phyloP scores from a whole-genome alignment of 139 green algal species.

The Asterochloris erici region DNA sequence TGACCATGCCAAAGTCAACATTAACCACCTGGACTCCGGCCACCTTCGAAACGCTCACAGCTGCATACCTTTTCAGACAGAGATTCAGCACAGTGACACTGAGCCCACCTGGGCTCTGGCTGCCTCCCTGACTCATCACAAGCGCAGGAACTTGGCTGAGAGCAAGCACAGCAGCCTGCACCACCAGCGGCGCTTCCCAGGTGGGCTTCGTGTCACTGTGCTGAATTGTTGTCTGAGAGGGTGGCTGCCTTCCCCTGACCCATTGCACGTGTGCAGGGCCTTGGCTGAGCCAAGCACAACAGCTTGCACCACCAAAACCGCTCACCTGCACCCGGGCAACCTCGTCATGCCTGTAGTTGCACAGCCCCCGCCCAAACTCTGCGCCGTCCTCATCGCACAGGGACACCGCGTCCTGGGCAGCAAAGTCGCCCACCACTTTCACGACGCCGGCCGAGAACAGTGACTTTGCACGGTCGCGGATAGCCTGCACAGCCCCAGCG shows the following conservation, averaged over 20 bases:
- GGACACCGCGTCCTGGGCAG: conserved; percentile 62
- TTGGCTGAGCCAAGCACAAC: not conserved
- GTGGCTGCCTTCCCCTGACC: too few relatives aligned
- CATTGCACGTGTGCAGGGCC: too few relatives aligned
- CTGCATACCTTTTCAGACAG: too few relatives aligned
- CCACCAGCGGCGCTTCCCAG: too few relatives aligned
- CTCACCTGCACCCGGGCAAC: conserved; percentile 37
- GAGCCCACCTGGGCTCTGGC: too few relatives aligned
- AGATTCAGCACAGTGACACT: too few relatives aligned
- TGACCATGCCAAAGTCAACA: too few relatives aligned
- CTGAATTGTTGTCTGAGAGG: too few relatives aligned
- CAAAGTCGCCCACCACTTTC: conserved; percentile 52
- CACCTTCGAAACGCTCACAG: too few relatives aligned
- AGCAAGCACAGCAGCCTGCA: not conserved
- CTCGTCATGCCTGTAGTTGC: conserved; percentile 68
- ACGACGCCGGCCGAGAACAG: conserved; percentile 81
- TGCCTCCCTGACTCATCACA: too few relatives aligned
- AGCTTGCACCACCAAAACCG: not conserved
- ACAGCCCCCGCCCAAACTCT: conserved; percentile 80
- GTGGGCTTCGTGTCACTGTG: too few relatives aligned
- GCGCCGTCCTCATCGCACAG: conserved; percentile 62
- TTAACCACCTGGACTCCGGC: too few relatives aligned
- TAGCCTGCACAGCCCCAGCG: conserved; percentile 63
- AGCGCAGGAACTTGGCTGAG: not conserved
- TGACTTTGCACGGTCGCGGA: conserved; percentile 64